These are phyloP conservation scores for Selenicereus undatus DNA, from an alignment of 148 eudicot species.

Conservation along the genomic window DNA sequence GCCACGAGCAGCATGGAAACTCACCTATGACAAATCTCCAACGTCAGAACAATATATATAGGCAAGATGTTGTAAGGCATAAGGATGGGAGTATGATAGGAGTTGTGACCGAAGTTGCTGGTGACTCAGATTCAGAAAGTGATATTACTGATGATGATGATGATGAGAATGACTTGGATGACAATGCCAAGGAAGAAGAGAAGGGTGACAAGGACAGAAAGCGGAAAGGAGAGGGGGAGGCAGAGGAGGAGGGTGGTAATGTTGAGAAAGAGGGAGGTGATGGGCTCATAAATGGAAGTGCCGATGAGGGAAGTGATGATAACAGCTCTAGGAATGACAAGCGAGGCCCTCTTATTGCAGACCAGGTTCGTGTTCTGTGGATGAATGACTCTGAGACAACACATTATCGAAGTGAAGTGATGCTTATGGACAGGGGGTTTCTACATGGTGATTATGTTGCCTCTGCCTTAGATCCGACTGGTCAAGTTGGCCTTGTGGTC, in stretches of 20 bases:
- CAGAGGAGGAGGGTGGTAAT: conserved; percentile 27
- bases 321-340: conserved; percentile 27
- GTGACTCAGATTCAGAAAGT: conserved; percentile 90
- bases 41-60: conserved; percentile 48
- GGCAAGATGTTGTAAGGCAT: conserved; percentile 82
- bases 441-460: conserved; percentile 93
- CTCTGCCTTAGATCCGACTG: conserved; percentile 71
- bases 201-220: conserved; percentile 45
- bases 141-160: conserved; percentile 55
- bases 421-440: conserved; percentile 77
- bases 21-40: conserved; percentile 29
- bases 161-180: conserved; percentile 16
- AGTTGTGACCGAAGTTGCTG: conserved; percentile 90
- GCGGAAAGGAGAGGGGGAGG: conserved; percentile 29
- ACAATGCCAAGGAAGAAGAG: conserved; percentile 17
- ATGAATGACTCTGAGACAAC: conserved; percentile 75
- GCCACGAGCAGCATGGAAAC: conserved; percentile 26
- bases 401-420: conserved; percentile 48
- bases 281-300: conserved; percentile 24
- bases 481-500: conserved; percentile 89
- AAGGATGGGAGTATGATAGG: conserved; percentile 59
- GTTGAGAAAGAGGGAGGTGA: conserved; percentile 31
- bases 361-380: conserved; percentile 89
- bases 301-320: conserved; percentile 35
- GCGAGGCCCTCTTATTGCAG: conserved; percentile 51